Conservation (phyloP, 106 monocot genomes). For the Allium fistulosum region DNA sequence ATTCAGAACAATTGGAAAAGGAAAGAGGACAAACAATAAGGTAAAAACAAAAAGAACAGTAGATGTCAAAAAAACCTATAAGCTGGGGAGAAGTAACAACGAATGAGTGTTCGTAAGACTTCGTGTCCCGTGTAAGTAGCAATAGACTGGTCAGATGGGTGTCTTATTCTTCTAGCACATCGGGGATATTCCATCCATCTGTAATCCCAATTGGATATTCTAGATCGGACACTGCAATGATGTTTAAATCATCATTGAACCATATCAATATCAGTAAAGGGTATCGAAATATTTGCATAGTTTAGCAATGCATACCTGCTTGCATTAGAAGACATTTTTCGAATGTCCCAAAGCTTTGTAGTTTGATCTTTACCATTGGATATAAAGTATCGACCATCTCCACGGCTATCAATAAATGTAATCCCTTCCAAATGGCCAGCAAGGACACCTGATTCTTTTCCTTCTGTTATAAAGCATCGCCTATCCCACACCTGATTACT, state of each 20-base stretch:
- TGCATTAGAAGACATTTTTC: constrained; percentile 55
- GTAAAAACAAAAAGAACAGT: background rate
- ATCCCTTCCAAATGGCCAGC: constrained; percentile 87
- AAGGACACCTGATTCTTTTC: constrained; percentile 55
- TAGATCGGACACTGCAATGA: constrained; percentile 34
- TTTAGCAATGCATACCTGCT: background rate
- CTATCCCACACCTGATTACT: constrained; percentile 85
- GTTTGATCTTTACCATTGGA: constrained; percentile 97
- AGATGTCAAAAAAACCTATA: constrained; percentile 38
- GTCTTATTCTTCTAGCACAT: constrained; percentile 31
- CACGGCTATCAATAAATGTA: constrained; percentile 89
- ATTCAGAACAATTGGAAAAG: too few species aligned
- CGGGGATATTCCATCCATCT: constrained; percentile 71
- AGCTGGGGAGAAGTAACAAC: constrained; percentile 89
- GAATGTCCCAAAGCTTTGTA: constrained; percentile 85
- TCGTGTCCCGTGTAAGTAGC: constrained; percentile 87
- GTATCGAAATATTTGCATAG: too few species aligned
- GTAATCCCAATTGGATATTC: constrained; percentile 70
- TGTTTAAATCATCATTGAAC: constrained; percentile 2
- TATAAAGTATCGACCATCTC: constrained; percentile 93
- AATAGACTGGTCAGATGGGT: constrained; percentile 72
- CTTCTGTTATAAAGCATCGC: constrained; percentile 50
- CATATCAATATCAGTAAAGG: background rate
- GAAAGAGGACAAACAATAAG: background rate
- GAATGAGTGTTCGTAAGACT: constrained; percentile 79